Base-by-base conservation (phyloP, 345 rosid species). In the Pugionium dolabratum region DNA sequence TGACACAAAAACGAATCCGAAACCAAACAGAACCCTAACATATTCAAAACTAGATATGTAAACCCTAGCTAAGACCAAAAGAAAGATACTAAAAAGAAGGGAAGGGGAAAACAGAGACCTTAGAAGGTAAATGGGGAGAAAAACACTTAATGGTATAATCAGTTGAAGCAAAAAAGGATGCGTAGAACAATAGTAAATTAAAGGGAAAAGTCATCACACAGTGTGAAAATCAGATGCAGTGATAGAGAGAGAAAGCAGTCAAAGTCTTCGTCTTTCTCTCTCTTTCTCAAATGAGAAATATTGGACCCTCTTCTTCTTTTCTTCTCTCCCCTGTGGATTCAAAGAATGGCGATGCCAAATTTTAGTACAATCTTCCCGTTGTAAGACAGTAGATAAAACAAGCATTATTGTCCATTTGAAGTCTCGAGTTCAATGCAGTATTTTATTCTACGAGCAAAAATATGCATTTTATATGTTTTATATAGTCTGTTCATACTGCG, bases 251-350 rank as follows among this genome's bases (percentile, higher is more conserved):
- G 52, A 40, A 53, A 70, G 42, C 59, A 72, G 75, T 66, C 76
- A 76, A 71, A 64, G 75, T 74, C 69, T 50, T 42, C 73, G 37
- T 63, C 74, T 64, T 57, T 74, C 68, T 66, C 69, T 75, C 69
- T 56, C 64, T 74, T 69, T 59, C 41, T 52, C 59, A 5, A 51
- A 43, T 11, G 54, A 53, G 47, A 51, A 10, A 58, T 51, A 64
- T 40, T 32, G 27, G 59, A 59, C 75, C 41, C 46, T 59, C 59
- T 61, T 54, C 46, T 48, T 63, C 51, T 18, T 18, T 63, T 27
- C 25, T 9, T 37, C 62, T 53, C 39, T 44, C 18, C 18, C 11
- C 18, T 34, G 60, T 35, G 53, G 53, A 36, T 70, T 62, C 62
- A 70, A 70, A 45, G 29, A 53, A 53, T 2, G 68, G 45, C 74